Evolutionary conservation across 192 early-diverging fungal genomes (phyloP).

Genomic region (Coemansia sp.): DNA sequence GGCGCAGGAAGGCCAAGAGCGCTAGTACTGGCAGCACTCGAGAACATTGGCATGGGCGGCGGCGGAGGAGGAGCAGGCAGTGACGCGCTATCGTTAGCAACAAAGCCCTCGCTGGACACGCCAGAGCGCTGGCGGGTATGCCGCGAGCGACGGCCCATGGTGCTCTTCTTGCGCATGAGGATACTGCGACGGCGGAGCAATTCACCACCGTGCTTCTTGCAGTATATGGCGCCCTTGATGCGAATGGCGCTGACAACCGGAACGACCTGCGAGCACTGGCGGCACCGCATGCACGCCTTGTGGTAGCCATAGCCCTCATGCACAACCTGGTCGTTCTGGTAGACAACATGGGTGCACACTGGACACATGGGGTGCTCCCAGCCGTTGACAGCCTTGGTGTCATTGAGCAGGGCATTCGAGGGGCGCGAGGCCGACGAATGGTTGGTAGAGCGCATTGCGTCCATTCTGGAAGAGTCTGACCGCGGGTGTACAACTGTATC

Average conservation of each 20-base stretch:
- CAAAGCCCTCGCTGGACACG: conserved; percentile 32
- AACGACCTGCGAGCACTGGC: conserved; percentile 50
- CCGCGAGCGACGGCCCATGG: conserved; percentile 55
- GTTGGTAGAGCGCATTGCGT: conserved; percentile 19
- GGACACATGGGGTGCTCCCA: conserved; percentile 60
- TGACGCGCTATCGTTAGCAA: not conserved
- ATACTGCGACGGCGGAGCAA: conserved; percentile 59
- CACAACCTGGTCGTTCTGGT: conserved; percentile 54
- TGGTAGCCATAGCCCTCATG: conserved; percentile 60
- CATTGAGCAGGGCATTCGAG: conserved; percentile 49
- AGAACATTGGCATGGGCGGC: conserved; percentile 50
- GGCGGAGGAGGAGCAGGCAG: conserved; percentile 33
- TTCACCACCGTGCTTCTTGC: conserved; percentile 56
- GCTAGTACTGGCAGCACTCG: conserved; percentile 6
- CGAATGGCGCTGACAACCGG: conserved; percentile 41
- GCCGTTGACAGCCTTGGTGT: conserved; percentile 50
- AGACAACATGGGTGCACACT: conserved; percentile 43
- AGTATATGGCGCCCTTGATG: conserved; percentile 58
- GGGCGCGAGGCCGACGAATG: conserved; percentile 50
- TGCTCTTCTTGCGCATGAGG: conserved; percentile 61
- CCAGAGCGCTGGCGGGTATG: conserved; percentile 32
- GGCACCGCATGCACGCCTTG: conserved; percentile 58
- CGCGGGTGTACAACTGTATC: not conserved
- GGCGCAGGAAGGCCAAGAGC: conserved; percentile 16
- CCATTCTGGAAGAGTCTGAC: conserved; percentile 18